Base-by-base conservation (phyloP, 2,329 filamentous ascomycete species). In the Alternaria brassicicola region DNA sequence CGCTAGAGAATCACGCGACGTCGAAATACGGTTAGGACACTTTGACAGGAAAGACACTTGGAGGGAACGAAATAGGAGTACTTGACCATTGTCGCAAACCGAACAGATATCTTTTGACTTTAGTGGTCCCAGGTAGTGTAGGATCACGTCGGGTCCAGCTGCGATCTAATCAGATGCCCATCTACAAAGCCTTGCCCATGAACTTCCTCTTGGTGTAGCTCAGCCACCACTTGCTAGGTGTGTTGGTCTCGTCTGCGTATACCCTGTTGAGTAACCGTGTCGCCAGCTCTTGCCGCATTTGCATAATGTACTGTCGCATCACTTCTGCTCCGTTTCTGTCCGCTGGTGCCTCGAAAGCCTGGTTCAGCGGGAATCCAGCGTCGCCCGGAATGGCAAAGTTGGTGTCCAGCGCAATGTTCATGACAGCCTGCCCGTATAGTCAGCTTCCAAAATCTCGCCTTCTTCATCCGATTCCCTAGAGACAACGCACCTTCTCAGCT, bases 171-270 rank as follows among this genome's bases (percentile, higher is more conserved):
- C 46, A 21, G 15, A 36, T 38, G 15, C 12, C 26, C 30, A 3
- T 59, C 50, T 72, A 77, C 67, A 78, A 67, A 19, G 79, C 74
- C 87, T 98, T 98, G 78, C 93, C 93, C 95, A 99, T 98, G 77
- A 99, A 99, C 87, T 97, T 97, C 81, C 95, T 89, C 88, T 98
- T 98, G 52, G 91, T 92, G 78, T 97, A 99, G 84, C 95, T 98
- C 78, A 99, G 81, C 95, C 95, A 99, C 92, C 94, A 98, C 56
- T 88, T 88, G 65, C 80, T 91, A 78, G 83, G 93, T 79, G 75
- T 86, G 78, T 78, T 76, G 26, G 72, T 85, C 68, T 81, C 85
- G 65, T 93, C 93, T 54, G 90, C 89, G 77, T 96, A 99, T 65
- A 99, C 89, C 69, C 93, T 86, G 51, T 90, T 90, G 76, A 97